Evolutionary conservation across 371 early-diverging fungal genomes (phyloP), one percentile per base, ranked within the genome.

Genomic region (Mucor velutinosus): DNA sequence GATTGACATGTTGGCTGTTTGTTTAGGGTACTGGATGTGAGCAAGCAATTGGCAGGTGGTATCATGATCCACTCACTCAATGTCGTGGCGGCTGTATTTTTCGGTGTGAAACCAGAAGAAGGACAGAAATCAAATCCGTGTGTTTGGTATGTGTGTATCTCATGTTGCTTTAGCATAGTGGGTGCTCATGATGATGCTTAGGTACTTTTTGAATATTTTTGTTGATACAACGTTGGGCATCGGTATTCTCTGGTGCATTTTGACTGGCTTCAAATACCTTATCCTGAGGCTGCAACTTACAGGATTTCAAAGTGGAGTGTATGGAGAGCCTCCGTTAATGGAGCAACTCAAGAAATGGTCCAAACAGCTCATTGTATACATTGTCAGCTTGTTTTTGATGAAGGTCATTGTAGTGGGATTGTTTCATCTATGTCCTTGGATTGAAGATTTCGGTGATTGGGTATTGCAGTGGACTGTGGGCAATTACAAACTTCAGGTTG

Each of bases 141-240:
- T 70, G 87, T 89, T 33, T 90, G 90, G 90, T 89, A 85, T 72
- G 62, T 53, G 25, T 30, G 47, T 51, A 3, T 11, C n/a, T n/a
- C n/a, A n/a, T n/a, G n/a, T n/a, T n/a, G n/a, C n/a, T n/a, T n/a
- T n/a, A n/a, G n/a, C n/a, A n/a, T n/a, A n/a, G n/a, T n/a, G n/a
- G 17, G 4, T 53, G 12, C 14, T 25, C 12, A 14, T 23, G 23
- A 14, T 12, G 15, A 4, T 4, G 33, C 17, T 23, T 76, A 90
- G 89, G 89, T 90, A 90, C 67, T 88, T 91, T 71, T 72, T 91
- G n/a, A 91, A 91, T 73, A 84, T 91, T 57, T 78, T 91, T 47
- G 72, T 91, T 23, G 91, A 91, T 66, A 88, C 88, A 25, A 91
- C 91, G 3, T 66, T 89, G 25, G 91, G 91, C 30, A 88, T 91